Evolutionary conservation across 164 flowering plant species (phyloP).

Genomic region (Aristolochia californica): DNA sequence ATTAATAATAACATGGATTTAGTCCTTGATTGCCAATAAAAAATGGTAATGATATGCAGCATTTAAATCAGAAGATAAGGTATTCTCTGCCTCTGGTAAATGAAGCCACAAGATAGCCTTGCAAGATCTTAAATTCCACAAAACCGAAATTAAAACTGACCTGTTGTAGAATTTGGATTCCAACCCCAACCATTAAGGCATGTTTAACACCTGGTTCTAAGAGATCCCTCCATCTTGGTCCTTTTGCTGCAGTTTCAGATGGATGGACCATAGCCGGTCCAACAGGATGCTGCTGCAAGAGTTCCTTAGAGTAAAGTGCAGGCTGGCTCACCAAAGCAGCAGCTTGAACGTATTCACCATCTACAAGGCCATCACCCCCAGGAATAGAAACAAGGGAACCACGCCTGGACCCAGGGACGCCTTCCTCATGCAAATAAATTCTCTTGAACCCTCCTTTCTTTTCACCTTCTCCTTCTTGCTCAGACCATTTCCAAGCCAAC

Average conservation of each 20-base stretch:
- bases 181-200: constrained; percentile 47
- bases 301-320: constrained; percentile 39
- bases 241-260: constrained; percentile 28
- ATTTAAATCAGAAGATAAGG: too few relatives aligned
- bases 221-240: constrained; percentile 35
- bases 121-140: neutral
- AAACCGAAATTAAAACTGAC: constrained; percentile 12
- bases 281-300: constrained; percentile 32
- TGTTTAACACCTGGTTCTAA: constrained; percentile 50
- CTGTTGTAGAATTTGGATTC: constrained; percentile 58
- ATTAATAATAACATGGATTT: too few relatives aligned
- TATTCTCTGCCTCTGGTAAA: too few relatives aligned
- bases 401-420: constrained; percentile 28
- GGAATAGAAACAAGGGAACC: constrained; percentile 45
- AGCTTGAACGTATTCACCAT: constrained; percentile 33
- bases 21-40: too few relatives aligned
- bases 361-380: constrained; percentile 24
- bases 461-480: constrained; percentile 38
- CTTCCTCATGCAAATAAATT: constrained; percentile 46
- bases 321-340: constrained; percentile 54
- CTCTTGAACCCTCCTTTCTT: constrained; percentile 44
- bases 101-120: too few relatives aligned
- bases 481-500: constrained; percentile 45
- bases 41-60: too few relatives aligned
- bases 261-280: constrained; percentile 53